Evolutionary conservation across 257 asterid genomes (phyloP).

Genomic region (Rehmannia glutinosa): DNA sequence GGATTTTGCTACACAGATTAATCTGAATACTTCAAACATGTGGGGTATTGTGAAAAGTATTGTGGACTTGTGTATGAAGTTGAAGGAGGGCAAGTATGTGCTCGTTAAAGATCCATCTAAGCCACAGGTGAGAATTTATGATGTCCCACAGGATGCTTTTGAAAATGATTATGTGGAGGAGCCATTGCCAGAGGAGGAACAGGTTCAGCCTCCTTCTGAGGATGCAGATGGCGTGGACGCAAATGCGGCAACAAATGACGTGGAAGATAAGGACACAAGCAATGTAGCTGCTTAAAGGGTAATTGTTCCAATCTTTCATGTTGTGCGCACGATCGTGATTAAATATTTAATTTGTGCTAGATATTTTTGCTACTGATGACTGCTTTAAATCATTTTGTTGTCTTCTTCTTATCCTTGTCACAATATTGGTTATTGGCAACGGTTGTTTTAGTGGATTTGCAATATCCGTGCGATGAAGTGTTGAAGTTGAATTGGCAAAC

Average conservation of each 20-base stretch:
- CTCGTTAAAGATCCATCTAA: constrained; percentile 95
- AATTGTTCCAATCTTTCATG: constrained; percentile 3
- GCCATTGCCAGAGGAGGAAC: constrained; percentile 95
- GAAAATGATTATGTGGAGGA: constrained; percentile 97
- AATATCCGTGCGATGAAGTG: background rate
- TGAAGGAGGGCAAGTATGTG: constrained; percentile 93
- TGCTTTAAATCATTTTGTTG: background rate
- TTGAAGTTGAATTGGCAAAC: too few species aligned
- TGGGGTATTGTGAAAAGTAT: constrained; percentile 97
- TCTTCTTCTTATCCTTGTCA: background rate
- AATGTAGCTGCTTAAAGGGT: constrained; percentile 49
- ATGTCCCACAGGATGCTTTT: constrained; percentile 96
- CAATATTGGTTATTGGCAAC: background rate
- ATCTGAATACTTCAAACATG: constrained; percentile 89
- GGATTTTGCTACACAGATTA: constrained; percentile 87
- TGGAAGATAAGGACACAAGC: constrained; percentile 39
- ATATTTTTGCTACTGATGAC: background rate
- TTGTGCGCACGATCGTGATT: background rate
- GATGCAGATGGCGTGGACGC: constrained; percentile 56
- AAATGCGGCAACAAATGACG: constrained; percentile 35
- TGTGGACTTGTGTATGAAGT: constrained; percentile 95
- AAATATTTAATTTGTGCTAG: background rate
- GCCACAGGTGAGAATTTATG: constrained; percentile 94
- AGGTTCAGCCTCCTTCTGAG: constrained; percentile 92
- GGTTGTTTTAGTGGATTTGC: background rate